A percentile compares a stretch with the other conserved stretches of the same genome.
phyloP scores from a whole-genome alignment of 164 flowering plant genomes.

The Nelumbo lutea region DNA sequence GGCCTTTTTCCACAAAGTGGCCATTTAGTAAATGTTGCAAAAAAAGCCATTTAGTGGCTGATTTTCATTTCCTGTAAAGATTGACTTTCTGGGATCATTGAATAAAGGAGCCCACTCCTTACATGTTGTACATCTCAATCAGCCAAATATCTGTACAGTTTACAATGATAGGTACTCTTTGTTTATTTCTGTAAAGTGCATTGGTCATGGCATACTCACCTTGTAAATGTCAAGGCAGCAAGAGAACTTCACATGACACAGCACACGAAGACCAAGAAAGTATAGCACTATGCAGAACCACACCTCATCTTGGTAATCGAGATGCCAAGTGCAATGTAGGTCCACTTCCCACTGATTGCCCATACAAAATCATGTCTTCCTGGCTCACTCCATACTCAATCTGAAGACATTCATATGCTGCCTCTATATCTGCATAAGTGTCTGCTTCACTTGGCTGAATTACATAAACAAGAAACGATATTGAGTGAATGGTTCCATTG shows the following conservation, averaged over 20 bases:
- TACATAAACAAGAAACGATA: slow-evolving; percentile 11
- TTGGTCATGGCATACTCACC: slow-evolving; percentile 31
- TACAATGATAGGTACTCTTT: no score
- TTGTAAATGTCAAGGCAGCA: slow-evolving; percentile 83
- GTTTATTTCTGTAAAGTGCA: slow-evolving; percentile 2
- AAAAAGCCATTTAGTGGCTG: background rate
- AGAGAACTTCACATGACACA: slow-evolving; percentile 69
- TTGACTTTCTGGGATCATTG: background rate
- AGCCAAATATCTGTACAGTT: background rate
- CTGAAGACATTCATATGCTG: slow-evolving; percentile 87
- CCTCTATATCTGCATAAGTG: slow-evolving; percentile 98
- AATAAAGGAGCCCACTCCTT: background rate
- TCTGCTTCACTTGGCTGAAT: slow-evolving; percentile 88
- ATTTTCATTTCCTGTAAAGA: background rate
- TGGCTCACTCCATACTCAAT: slow-evolving; percentile 87
- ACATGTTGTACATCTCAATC: background rate
- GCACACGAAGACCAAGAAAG: slow-evolving; percentile 94
- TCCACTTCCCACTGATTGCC: slow-evolving; percentile 99
- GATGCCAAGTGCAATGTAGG: slow-evolving; percentile 98
- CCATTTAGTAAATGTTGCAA: no score
- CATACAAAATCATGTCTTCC: slow-evolving; percentile 82
- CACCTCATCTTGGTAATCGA: slow-evolving; percentile 85
- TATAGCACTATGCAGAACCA: slow-evolving; percentile 94
- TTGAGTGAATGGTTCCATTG: background rate
- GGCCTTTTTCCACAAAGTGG: no score